Conservation (phyloP, 169 alveolate genomes). For the Plasmodium berghei region DNA sequence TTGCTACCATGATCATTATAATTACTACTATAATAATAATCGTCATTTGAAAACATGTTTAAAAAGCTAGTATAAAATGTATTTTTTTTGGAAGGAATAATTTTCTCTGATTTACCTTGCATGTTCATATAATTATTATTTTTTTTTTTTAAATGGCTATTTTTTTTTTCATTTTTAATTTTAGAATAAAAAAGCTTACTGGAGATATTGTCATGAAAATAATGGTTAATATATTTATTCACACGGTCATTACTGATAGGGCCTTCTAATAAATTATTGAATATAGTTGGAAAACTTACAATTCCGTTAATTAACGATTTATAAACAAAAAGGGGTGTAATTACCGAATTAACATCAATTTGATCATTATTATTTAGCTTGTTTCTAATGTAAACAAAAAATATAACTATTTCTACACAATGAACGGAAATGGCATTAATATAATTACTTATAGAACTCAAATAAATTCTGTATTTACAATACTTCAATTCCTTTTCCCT, state of each 20-base stretch:
- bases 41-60: no score
- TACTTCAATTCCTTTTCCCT: conserved; percentile 39
- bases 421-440: conserved; percentile 28
- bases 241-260: conserved; percentile 23
- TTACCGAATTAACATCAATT: conserved; percentile 25
- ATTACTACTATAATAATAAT: no score
- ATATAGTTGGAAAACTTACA: conserved; percentile 27
- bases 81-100: no score
- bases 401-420: conserved; percentile 44
- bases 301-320: conserved; percentile 54
- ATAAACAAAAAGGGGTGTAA: conserved; percentile 61
- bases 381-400: conserved; percentile 32
- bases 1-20: no score
- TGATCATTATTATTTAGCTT: conserved; percentile 33
- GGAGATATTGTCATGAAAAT: not conserved
- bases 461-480: conserved; percentile 23
- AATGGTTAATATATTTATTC: conserved; percentile 34
- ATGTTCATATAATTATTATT: no score
- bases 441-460: conserved; percentile 29
- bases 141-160: no score
- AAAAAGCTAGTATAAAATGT: no score
- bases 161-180: no score
- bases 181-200: not conserved
- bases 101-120: no score
- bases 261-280: conserved; percentile 60